These are phyloP conservation scores for Candida boleticola DNA, from an alignment of 805 yeast genomes.

Conservation along the genomic window DNA sequence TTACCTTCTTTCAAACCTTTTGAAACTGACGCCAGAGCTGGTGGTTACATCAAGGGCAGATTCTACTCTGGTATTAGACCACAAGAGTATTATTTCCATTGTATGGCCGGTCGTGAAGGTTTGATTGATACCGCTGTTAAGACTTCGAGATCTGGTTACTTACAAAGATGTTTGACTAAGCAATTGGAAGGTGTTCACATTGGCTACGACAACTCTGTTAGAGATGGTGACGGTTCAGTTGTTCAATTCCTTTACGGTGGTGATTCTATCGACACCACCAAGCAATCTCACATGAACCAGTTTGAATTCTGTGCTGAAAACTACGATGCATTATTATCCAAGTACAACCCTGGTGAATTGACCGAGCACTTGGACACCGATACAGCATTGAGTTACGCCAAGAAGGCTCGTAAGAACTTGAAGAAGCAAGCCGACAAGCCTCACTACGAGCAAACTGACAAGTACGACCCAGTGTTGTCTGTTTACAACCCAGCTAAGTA, in stretches of 20 bases:
- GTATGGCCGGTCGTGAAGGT: constrained; percentile 99
- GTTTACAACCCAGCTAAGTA: constrained; percentile 85
- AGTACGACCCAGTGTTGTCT: constrained; percentile 87
- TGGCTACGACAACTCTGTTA: constrained; percentile 89
- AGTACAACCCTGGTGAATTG: constrained; percentile 79
- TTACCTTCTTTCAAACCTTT: constrained; percentile 94
- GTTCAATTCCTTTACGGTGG: constrained; percentile 97
- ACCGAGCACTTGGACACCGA: constrained; percentile 78
- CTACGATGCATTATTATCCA: constrained; percentile 78
- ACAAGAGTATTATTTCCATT: constrained; percentile 98
- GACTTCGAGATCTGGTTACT: constrained; percentile 96
- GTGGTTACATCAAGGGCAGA: constrained; percentile 96
- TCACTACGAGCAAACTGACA: constrained; percentile 58
- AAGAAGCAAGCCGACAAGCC: constrained; percentile 63
- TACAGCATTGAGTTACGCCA: constrained; percentile 73
- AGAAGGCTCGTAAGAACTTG: constrained; percentile 72
- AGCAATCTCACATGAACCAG: constrained; percentile 91
- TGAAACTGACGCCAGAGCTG: constrained; percentile 97
- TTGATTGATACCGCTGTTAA: constrained; percentile 98
- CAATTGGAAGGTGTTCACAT: constrained; percentile 97
- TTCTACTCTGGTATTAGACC: constrained; percentile 98
- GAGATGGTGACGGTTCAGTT: constrained; percentile 93
- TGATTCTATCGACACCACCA: constrained; percentile 90
- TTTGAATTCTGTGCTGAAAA: constrained; percentile 92
- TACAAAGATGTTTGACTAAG: constrained; percentile 97